phyloP scores from a whole-genome alignment of 2,329 filamentous ascomycete species.

The Dactylellina sp. region DNA sequence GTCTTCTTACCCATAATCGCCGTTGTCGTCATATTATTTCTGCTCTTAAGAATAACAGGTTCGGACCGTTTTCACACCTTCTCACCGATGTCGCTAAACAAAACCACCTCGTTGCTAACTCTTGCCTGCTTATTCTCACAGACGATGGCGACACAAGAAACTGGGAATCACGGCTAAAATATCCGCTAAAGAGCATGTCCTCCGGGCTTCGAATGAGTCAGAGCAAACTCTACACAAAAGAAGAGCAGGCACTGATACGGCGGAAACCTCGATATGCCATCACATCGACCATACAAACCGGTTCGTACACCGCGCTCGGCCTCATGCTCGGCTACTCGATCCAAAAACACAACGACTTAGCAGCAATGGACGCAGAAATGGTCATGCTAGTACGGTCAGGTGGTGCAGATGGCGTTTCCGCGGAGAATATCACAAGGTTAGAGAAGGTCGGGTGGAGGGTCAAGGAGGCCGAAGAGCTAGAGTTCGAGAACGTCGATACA shows the following conservation, averaged over 20 bases:
- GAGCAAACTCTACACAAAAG: slow-evolving; percentile 45
- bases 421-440: slow-evolving; percentile 59
- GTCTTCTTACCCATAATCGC: slow-evolving; percentile 41
- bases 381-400: slow-evolving; percentile 60
- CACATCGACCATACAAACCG: slow-evolving; percentile 60
- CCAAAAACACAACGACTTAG: slow-evolving; percentile 61
- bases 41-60: slow-evolving; percentile 56
- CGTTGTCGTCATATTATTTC: slow-evolving; percentile 43
- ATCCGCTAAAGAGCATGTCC: slow-evolving; percentile 38
- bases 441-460: slow-evolving; percentile 61
- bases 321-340: slow-evolving; percentile 61
- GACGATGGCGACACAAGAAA: slow-evolving; percentile 53
- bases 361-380: slow-evolving; percentile 60
- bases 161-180: slow-evolving; percentile 55
- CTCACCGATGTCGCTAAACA: background rate
- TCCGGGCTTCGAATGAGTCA: slow-evolving; percentile 34
- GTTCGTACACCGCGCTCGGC: slow-evolving; percentile 60
- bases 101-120: slow-evolving; percentile 14
- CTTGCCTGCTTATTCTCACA: slow-evolving; percentile 7
- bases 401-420: slow-evolving; percentile 58
- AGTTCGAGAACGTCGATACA: slow-evolving; percentile 60
- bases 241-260: slow-evolving; percentile 55
- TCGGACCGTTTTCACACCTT: background rate
- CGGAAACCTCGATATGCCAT: slow-evolving; percentile 60
- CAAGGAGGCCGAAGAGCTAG: slow-evolving; percentile 59